Evolutionary conservation across 176 grass and related monocot species (phyloP).

Genomic region (Oryza nivara): DNA sequence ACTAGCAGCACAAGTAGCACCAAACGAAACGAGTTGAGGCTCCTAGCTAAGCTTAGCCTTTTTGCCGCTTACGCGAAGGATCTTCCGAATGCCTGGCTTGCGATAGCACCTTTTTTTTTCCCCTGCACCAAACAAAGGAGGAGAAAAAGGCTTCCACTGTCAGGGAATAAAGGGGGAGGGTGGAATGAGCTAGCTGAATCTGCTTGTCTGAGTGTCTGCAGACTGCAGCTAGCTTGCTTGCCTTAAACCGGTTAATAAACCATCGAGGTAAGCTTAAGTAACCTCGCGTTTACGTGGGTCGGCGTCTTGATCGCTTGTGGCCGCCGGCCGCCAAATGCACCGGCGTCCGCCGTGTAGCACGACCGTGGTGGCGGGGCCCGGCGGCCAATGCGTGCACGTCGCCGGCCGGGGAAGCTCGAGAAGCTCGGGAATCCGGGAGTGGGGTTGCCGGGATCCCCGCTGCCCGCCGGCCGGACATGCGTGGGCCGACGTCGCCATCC

Average conservation of each 20-base stretch:
- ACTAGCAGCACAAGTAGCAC: background rate
- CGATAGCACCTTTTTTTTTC: conserved; percentile 20
- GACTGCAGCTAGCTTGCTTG: background rate
- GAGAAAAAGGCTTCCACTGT: conserved; percentile 34
- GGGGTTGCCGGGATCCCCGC: background rate
- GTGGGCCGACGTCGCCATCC: conserved; percentile 23
- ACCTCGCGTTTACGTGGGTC: conserved; percentile 14
- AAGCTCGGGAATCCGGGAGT: background rate
- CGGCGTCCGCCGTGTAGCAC: background rate
- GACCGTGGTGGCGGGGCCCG: background rate
- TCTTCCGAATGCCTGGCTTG: conserved; percentile 19
- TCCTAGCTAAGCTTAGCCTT: conserved; percentile 28
- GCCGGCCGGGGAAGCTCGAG: background rate
- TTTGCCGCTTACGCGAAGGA: conserved; percentile 55
- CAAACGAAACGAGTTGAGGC: background rate
- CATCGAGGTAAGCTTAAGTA: conserved; percentile 19
- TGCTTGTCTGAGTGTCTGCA: background rate
- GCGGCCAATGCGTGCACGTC: background rate
- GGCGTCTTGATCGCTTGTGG: background rate
- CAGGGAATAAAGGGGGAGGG: background rate
- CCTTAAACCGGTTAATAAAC: conserved; percentile 14
- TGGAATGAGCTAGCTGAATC: background rate
- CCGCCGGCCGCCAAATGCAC: background rate
- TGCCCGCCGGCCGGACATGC: background rate
- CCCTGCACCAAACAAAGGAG: conserved; percentile 25